A percentile compares a stretch with the other conserved stretches of the same genome.
Evolutionary conservation across 2,329 filamentous ascomycete genomes (phyloP).

Genomic region (Intubia oerlemansii): DNA sequence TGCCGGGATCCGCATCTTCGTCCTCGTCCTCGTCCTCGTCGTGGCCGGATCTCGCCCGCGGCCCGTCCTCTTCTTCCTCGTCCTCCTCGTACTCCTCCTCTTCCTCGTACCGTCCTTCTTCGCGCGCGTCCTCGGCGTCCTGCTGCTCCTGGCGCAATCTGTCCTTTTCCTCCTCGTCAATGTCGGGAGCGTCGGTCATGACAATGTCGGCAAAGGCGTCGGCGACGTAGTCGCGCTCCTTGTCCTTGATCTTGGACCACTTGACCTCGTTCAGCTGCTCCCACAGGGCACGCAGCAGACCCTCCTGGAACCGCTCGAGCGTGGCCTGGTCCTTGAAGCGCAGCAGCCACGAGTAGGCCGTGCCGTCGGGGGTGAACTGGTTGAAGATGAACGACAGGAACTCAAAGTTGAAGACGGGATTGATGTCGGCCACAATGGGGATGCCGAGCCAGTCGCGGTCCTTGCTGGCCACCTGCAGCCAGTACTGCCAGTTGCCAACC

Average conservation of each 20-base stretch:
- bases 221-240: conserved; percentile 82
- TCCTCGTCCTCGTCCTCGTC: conserved; percentile 47
- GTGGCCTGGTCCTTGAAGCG: conserved; percentile 71
- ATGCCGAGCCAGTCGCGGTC: conserved; percentile 75
- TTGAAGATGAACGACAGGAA: conserved; percentile 99
- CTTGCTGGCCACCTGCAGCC: conserved; percentile 63
- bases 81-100: conserved; percentile 28
- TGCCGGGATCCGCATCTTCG: conserved; percentile 45
- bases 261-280: conserved; percentile 88
- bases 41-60: conserved; percentile 32
- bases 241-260: conserved; percentile 82
- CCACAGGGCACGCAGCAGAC: conserved; percentile 89
- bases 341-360: conserved; percentile 86
- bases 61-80: conserved; percentile 33
- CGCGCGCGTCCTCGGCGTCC: conserved; percentile 13
- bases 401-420: conserved; percentile 97
- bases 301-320: conserved; percentile 76
- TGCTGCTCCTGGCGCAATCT: no score
- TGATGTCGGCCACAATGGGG: conserved; percentile 71
- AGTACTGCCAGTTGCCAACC: conserved; percentile 83
- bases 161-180: conserved; percentile 20
- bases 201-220: conserved; percentile 89
- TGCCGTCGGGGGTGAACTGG: conserved; percentile 72
- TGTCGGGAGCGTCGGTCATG: conserved; percentile 56
- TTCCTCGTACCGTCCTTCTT: conserved; percentile 12